A percentile compares a stretch with the other conserved stretches of the same genome.
Conservation (phyloP, 164 flowering plant genomes). For the Akebia trifoliata region DNA sequence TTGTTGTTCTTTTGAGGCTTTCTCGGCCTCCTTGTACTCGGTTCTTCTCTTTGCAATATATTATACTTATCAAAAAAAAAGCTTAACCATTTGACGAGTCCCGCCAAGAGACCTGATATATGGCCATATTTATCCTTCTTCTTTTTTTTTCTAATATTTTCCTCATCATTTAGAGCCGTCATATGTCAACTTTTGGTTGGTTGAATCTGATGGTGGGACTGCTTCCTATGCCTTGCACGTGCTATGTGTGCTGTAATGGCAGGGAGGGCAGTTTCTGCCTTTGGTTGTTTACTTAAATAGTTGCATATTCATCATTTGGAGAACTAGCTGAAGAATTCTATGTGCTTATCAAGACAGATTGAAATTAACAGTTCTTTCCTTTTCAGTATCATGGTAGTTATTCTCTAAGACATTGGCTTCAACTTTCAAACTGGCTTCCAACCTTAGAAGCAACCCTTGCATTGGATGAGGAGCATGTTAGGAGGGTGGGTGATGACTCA, state of each 20-base stretch:
- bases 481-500: constrained; percentile 86
- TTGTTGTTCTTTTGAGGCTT: too few species aligned
- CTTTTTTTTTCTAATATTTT: not conserved
- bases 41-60: too few species aligned
- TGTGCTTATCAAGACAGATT: not conserved
- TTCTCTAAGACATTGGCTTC: constrained; percentile 97
- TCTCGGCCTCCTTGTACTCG: too few species aligned
- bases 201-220: too few species aligned
- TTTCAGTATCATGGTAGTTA: constrained; percentile 90
- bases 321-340: not conserved
- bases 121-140: not conserved
- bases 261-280: not conserved
- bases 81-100: not conserved
- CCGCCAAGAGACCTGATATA: not conserved
- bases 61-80: too few species aligned
- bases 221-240: not conserved
- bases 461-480: constrained; percentile 83
- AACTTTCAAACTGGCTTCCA: constrained; percentile 94
- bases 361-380: not conserved
- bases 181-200: too few species aligned
- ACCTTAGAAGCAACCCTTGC: constrained; percentile 92
- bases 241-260: not conserved
- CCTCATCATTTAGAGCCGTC: not conserved
- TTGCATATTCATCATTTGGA: not conserved
- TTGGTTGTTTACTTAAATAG: not conserved